These are phyloP conservation scores for Gossypium longicalyx DNA, from an alignment of 345 rosid genomes.

Conservation along the genomic window DNA sequence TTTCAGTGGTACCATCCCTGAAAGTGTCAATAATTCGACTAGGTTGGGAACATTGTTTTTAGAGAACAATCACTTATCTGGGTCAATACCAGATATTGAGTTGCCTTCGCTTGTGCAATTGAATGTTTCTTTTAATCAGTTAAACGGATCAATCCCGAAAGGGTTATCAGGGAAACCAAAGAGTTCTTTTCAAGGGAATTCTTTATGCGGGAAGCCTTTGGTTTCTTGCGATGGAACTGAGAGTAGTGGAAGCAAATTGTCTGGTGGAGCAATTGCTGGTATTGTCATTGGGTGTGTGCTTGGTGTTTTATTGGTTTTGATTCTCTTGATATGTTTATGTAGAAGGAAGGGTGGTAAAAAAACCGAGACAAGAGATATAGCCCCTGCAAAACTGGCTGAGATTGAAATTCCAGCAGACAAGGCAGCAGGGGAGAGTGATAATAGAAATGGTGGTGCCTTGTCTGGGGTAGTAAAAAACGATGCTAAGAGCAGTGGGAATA, in stretches of 20 bases:
- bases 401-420: slow-evolving; percentile 29
- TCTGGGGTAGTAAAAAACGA: slow-evolving; percentile 10
- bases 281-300: slow-evolving; percentile 53
- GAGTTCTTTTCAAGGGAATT: slow-evolving; percentile 55
- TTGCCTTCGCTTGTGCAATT: slow-evolving; percentile 47
- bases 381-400: slow-evolving; percentile 43
- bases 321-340: slow-evolving; percentile 42
- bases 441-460: slow-evolving; percentile 5
- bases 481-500: slow-evolving; percentile 27
- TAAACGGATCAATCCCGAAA: slow-evolving; percentile 65
- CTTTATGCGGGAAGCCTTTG: slow-evolving; percentile 75
- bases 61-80: slow-evolving; percentile 56
- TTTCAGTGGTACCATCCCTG: slow-evolving; percentile 57
- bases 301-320: slow-evolving; percentile 38
- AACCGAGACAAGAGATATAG: slow-evolving; percentile 39
- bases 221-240: slow-evolving; percentile 33
- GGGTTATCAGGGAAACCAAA: slow-evolving; percentile 32
- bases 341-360: slow-evolving; percentile 33
- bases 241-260: slow-evolving; percentile 31
- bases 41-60: slow-evolving; percentile 52
- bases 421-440: slow-evolving; percentile 28
- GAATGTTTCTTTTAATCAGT: slow-evolving; percentile 62
- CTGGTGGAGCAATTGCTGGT: slow-evolving; percentile 64
- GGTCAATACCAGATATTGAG: slow-evolving; percentile 60
- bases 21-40: slow-evolving; percentile 42